Evolutionary conservation across 192 early-diverging fungal species (phyloP), one percentile per base, ranked within the genome.

Genomic region (Lunasporangiospora selenospora): DNA sequence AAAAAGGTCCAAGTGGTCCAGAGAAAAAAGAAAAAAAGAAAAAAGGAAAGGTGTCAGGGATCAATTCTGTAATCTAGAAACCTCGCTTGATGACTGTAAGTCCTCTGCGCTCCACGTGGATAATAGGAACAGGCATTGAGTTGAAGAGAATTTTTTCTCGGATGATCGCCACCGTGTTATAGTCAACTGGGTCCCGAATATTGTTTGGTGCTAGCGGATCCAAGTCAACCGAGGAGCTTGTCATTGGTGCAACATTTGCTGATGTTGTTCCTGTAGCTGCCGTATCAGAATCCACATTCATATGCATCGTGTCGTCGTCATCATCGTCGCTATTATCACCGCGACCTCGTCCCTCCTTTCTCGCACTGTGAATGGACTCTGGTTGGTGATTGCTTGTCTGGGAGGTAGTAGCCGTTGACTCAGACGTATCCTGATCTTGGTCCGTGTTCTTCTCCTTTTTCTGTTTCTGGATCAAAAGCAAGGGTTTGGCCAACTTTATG

Each of bases 111-210:
- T 73, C 69, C 10, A 49, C 39, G 32, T 73, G 69, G 36, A 73
- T 73, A 24, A 73, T 73, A 7, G 69, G 69, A 23, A 61, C 45
- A 13, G 69, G 69, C 69, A 73, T 73, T 2, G 49, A 34, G 39
- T 73, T 73, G 49, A 73, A 73, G 3, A 73, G 55, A 12, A 73
- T 63, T 49, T 63, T 73, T 58, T 73, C 47, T 1, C 69, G 69
- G 42, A 73, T 73, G 24, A 73, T 52, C 3, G 69, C 69, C 8
- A 73, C 54, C 3, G 59, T 73, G 27, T 73, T 23, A 45, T 62
- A 73, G 39, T 62, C 47, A 9, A 62, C 27, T 39, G 33, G 46
- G 2, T 63, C 53, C 31, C 18, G 4, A 19, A 57, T 50, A 21
- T 48, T 51, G 38, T 52, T 11, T 16, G 61, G 51, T 16, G 58